These are phyloP conservation scores for Retiboletus flavoniger DNA, from an alignment of 1,284 basidiomycete species.

Conservation along the genomic window DNA sequence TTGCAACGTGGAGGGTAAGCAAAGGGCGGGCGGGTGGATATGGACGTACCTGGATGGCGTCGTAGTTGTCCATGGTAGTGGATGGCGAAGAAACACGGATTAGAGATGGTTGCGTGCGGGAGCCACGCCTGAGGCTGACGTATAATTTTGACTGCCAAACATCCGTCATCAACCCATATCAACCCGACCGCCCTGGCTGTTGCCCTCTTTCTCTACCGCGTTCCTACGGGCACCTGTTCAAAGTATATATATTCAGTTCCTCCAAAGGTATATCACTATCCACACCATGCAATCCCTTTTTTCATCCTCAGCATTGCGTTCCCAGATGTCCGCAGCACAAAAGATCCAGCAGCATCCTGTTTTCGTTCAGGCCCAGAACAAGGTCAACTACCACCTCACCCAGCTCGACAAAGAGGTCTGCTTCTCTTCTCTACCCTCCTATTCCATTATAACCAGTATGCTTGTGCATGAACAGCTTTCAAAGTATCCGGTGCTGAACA, in stretches of 20 bases:
- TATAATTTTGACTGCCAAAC: slow-evolving; percentile 40
- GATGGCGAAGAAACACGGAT: background rate
- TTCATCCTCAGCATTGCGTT: slow-evolving; percentile 8
- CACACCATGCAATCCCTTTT: slow-evolving; percentile 5
- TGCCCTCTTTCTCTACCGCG: slow-evolving; percentile 14
- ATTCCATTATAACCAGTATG: slow-evolving; percentile 12
- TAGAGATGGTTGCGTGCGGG: slow-evolving; percentile 36
- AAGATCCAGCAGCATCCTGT: slow-evolving; percentile 83
- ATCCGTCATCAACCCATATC: slow-evolving; percentile 53
- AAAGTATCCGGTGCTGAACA: slow-evolving; percentile 85
- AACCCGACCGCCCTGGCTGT: slow-evolving; percentile 30
- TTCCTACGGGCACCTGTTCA: background rate
- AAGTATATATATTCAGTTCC: slow-evolving; percentile 17
- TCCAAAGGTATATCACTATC: slow-evolving; percentile 16
- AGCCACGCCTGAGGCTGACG: slow-evolving; percentile 34
- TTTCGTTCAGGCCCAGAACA: slow-evolving; percentile 75
- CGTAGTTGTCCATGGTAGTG: slow-evolving; percentile 41
- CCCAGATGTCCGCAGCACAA: slow-evolving; percentile 72
- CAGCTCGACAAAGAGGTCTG: slow-evolving; percentile 94
- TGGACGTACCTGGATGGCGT: slow-evolving; percentile 40
- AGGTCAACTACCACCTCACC: slow-evolving; percentile 71
- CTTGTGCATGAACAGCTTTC: slow-evolving; percentile 58
- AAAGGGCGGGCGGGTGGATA: slow-evolving; percentile 1
- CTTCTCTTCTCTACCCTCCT: slow-evolving; percentile 16
- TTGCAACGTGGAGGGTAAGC: slow-evolving; percentile 14